phyloP scores from a whole-genome alignment of 202 grass and related monocot species.

The Hordeum pubiflorum region DNA sequence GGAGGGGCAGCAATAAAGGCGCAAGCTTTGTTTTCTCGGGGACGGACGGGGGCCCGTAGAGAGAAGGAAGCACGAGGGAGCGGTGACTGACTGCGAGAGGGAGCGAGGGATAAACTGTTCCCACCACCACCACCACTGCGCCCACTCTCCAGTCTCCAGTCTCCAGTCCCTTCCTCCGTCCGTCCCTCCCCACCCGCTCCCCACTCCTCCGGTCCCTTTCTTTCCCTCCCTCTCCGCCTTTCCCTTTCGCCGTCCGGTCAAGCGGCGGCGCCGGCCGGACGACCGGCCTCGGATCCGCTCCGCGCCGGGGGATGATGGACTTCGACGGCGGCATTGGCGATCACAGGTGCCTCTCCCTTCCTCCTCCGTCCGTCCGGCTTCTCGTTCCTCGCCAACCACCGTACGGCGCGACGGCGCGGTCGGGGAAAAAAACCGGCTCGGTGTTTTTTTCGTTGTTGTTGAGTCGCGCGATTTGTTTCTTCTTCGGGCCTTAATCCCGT shows the following conservation, averaged over 20 bases:
- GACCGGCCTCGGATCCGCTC: slow-evolving; percentile 15
- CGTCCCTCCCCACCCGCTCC: background rate
- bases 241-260: background rate
- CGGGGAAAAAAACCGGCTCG: background rate
- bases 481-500: background rate
- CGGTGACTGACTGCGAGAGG: background rate
- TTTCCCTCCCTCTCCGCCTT: background rate
- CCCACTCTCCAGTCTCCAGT: background rate
- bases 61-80: background rate
- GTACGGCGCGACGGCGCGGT: background rate
- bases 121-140: background rate
- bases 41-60: too few species aligned
- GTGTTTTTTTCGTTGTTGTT: background rate
- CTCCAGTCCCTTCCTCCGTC: background rate
- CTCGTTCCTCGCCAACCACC: background rate
- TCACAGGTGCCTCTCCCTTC: slow-evolving; percentile 37
- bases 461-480: background rate
- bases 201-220: background rate
- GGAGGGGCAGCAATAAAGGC: background rate
- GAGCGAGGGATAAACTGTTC: slow-evolving; percentile 16
- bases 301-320: slow-evolving; percentile 21
- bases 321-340: slow-evolving; percentile 39
- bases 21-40: background rate
- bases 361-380: background rate
- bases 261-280: background rate